Base-by-base conservation (phyloP, 352 stramenopile species). In the Globisporangium yorkense region DNA sequence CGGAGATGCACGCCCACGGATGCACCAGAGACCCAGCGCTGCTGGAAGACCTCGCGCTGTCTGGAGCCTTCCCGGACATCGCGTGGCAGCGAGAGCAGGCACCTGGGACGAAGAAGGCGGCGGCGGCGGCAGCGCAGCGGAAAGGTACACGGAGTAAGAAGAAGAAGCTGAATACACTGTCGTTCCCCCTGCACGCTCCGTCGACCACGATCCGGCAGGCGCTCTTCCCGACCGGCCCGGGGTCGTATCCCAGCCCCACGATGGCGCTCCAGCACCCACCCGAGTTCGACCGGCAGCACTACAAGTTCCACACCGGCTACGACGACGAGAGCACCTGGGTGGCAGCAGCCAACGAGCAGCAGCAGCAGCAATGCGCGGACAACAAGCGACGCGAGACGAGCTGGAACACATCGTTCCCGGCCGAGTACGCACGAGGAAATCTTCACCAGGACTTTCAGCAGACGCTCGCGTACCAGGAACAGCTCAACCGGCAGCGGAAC, bases 331-430 rank as follows among this genome's bases (percentile, higher is more conserved):
- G 9, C 21, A 48, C 10, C 43, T 24, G 18, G 18, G 43, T n/a
- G 51, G 35, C 5, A 20, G 54, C 7, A 20, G 54, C 70, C 15
- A 54, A 46, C 16, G 62, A 54, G 8, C 29, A 27, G 8, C 40
- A 37, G 33, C 33, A 65, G 37, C 45, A 66, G 9, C 31, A 59
- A 12, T 48, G 63, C 43, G n/a, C 66, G 20, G 73, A 77, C 49
- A 54, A 68, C 40, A 81, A 77, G 61, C 74, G 70, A 45, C 80
- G 77, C 9, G 78, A 91, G 57, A 79, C 83, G 58, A 71, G 80
- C 18, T 91, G 80, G 80, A 85, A 73, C 56, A 87, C 78, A 24
- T 88, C 77, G 1, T 91, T 73, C 43, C 78, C 78, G 29, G 78
- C 77, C 18, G 80, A 91, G 46, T 91, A 91, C 49, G 60, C 80